phyloP scores from a whole-genome alignment of 169 alveolate species.

The Plasmodium yoelii region DNA sequence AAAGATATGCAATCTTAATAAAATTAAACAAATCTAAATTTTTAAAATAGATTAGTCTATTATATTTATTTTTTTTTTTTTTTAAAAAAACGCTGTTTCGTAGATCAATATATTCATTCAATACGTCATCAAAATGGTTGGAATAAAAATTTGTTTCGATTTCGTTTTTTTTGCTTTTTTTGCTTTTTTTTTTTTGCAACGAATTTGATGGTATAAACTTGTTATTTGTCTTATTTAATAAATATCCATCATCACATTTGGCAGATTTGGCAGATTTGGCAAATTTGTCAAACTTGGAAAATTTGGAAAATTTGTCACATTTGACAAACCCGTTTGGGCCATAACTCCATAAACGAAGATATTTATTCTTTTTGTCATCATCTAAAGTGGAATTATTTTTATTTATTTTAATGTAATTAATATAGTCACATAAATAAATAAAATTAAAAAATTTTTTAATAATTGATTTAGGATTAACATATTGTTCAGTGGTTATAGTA shows the following conservation, averaged over 20 bases:
- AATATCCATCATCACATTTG: too few species aligned
- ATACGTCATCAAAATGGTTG: background rate
- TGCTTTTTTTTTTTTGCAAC: background rate
- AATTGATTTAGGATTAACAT: constrained; percentile 3
- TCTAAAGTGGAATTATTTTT: background rate
- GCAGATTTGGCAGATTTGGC: too few species aligned
- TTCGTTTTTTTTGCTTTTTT: background rate
- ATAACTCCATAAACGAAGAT: background rate
- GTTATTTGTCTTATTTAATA: too few species aligned
- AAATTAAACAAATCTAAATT: constrained; percentile 15
- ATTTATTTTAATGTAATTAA: constrained; percentile 19
- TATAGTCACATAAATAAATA: constrained; percentile 24
- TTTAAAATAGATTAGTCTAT: constrained; percentile 21
- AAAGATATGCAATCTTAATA: constrained; percentile 20
- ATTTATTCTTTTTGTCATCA: background rate
- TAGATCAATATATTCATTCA: constrained; percentile 5
- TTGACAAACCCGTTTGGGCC: too few species aligned
- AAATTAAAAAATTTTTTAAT: constrained; percentile 39
- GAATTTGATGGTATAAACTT: too few species aligned
- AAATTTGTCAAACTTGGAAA: too few species aligned
- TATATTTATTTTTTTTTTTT: background rate
- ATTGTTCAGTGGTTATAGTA: background rate
- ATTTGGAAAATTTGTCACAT: too few species aligned
- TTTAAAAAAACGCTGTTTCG: background rate
- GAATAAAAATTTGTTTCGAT: background rate